Conservation (phyloP, 805 yeast genomes). For the Candida andamanensis region DNA sequence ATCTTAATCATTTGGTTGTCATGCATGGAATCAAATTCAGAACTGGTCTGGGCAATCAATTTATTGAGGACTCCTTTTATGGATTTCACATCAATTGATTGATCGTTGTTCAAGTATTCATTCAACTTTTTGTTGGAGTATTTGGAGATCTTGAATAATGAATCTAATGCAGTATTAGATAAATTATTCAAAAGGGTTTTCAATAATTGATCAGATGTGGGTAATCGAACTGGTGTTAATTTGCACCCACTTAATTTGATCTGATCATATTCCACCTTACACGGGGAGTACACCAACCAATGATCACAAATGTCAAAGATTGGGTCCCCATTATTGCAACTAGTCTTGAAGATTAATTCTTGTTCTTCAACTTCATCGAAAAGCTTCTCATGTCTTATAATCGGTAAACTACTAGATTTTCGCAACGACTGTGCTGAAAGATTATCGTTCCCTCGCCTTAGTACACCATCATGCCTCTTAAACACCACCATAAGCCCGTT, state of each 20-base stretch:
- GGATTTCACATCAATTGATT: conserved; percentile 23
- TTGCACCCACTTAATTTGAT: conserved; percentile 15
- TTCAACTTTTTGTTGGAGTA: conserved; percentile 35
- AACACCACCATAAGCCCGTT: conserved; percentile 20
- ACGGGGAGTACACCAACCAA: conserved; percentile 46
- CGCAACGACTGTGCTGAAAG: too few species aligned
- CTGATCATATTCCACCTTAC: conserved; percentile 29
- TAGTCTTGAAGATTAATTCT: conserved; percentile 25
- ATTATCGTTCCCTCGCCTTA: too few species aligned
- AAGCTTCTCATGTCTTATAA: conserved; percentile 11
- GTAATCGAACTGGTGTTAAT: conserved; percentile 43
- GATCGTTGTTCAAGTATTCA: conserved; percentile 25
- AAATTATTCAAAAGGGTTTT: conserved; percentile 44
- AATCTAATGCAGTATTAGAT: conserved; percentile 51
- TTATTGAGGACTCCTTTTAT: conserved; percentile 28
- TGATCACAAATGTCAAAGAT: conserved; percentile 46
- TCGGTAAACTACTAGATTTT: conserved; percentile 17
- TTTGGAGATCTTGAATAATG: conserved; percentile 44
- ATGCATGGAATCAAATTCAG: conserved; percentile 15
- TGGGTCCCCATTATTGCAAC: conserved; percentile 30
- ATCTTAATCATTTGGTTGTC: conserved; percentile 39
- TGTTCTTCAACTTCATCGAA: conserved; percentile 13
- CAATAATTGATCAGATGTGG: conserved; percentile 44
- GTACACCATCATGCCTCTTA: conserved; percentile 4
- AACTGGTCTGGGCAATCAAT: conserved; percentile 30